Conservation (phyloP, 805 yeast species). For the Starmerella bacillaris region DNA sequence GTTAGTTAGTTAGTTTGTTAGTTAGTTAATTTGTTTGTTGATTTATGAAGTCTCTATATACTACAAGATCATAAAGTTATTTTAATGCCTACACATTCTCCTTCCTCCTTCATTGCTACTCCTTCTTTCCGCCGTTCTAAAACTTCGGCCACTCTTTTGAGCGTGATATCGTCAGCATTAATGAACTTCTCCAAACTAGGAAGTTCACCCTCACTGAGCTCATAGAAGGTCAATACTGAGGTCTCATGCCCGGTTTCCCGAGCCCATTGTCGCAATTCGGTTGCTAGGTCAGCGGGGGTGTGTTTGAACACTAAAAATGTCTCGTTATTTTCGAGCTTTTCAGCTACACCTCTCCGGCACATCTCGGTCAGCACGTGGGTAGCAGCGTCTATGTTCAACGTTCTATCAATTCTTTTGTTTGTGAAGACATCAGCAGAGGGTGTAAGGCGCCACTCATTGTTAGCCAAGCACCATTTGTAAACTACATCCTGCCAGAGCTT, state of each 20-base stretch:
- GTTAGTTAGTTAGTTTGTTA: too few relatives aligned
- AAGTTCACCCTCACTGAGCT: slow-evolving; percentile 50
- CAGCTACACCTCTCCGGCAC: background rate
- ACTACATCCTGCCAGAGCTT: slow-evolving; percentile 60
- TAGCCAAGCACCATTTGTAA: slow-evolving; percentile 38
- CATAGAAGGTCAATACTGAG: slow-evolving; percentile 64
- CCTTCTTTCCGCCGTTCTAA: slow-evolving; percentile 57
- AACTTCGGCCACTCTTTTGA: slow-evolving; percentile 37
- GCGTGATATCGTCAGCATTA: slow-evolving; percentile 39
- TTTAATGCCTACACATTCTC: slow-evolving; percentile 60
- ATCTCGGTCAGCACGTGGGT: slow-evolving; percentile 17
- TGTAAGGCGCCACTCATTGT: slow-evolving; percentile 36
- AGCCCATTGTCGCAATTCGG: slow-evolving; percentile 46
- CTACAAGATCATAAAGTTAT: slow-evolving; percentile 9
- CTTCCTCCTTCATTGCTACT: slow-evolving; percentile 47
- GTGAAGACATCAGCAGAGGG: slow-evolving; percentile 20
- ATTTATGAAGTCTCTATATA: too few relatives aligned
- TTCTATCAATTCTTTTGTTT: slow-evolving; percentile 22
- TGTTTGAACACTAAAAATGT: slow-evolving; percentile 44
- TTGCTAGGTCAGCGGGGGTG: slow-evolving; percentile 50
- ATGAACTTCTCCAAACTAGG: slow-evolving; percentile 48
- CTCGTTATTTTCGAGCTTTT: background rate
- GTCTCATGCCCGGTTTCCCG: slow-evolving; percentile 64
- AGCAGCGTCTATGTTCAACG: slow-evolving; percentile 37
- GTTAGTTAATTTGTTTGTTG: too few relatives aligned